These are phyloP conservation scores for Jamesozyma piceae DNA, from an alignment of 805 yeast species.

Conservation along the genomic window DNA sequence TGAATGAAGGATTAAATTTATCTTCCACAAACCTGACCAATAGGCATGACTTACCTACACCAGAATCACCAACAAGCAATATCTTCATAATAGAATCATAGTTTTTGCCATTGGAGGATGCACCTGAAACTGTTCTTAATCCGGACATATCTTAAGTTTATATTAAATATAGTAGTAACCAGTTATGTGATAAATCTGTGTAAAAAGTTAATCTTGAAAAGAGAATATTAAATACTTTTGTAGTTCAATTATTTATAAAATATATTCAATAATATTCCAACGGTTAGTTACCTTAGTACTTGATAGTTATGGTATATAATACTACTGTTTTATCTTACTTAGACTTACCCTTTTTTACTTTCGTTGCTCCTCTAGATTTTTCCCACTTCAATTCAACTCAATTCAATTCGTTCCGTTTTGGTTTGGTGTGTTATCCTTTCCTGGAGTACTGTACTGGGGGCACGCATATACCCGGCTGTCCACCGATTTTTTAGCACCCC, in stretches of 20 bases:
- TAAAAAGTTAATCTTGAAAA: neutral
- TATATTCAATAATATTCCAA: neutral
- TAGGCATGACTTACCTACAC: constrained; percentile 82
- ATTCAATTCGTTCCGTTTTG: no score
- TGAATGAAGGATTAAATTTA: constrained; percentile 90
- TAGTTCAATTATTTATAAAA: neutral
- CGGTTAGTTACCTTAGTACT: neutral
- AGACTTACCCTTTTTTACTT: no score
- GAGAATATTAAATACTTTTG: neutral
- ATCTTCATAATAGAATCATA: constrained; percentile 88
- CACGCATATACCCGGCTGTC: no score
- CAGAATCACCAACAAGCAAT: constrained; percentile 86
- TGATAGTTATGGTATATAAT: no score
- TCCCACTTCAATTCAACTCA: no score
- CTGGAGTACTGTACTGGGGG: no score
- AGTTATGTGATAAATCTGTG: neutral
- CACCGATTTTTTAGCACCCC: no score
- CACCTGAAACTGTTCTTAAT: constrained; percentile 2
- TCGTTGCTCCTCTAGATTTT: no score
- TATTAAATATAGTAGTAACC: neutral
- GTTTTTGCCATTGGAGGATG: constrained; percentile 18
- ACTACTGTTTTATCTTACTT: no score
- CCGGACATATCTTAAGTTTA: constrained; percentile 19
- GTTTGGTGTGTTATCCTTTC: no score
- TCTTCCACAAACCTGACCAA: constrained; percentile 89